Evolutionary conservation across 169 alveolate genomes (phyloP).

Genomic region (Plasmodium gonderi): DNA sequence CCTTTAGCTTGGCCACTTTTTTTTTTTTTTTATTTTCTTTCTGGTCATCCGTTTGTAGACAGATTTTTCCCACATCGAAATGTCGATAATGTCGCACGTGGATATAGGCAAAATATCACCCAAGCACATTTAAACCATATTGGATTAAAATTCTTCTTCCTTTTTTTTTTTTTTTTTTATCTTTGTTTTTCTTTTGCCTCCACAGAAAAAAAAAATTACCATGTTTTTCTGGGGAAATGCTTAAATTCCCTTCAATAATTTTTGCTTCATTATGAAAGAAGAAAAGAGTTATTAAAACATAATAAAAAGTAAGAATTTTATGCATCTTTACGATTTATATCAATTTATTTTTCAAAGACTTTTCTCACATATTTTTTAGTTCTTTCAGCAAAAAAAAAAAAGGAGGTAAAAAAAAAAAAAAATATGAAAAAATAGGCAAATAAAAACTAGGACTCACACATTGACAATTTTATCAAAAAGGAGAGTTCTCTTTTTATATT

Average conservation of each 20-base stretch:
- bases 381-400: not conserved
- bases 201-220: slow-evolving; percentile 21
- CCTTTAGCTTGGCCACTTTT: not conserved
- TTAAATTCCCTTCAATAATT: slow-evolving; percentile 35
- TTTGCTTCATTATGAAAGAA: slow-evolving; percentile 30
- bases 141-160: not conserved
- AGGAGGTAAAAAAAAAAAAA: not conserved
- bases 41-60: too few relatives aligned
- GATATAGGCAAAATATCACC: too few relatives aligned
- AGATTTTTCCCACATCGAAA: too few relatives aligned
- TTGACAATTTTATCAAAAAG: not conserved
- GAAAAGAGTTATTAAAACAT: slow-evolving; percentile 3
- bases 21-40: too few relatives aligned
- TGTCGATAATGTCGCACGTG: too few relatives aligned
- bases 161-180: not conserved
- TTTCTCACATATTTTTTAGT: slow-evolving; percentile 5
- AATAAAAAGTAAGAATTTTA: not conserved
- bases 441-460: not conserved
- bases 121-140: too few relatives aligned
- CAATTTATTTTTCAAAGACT: not conserved
- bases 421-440: not conserved
- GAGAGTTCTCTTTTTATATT: not conserved
- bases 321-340: slow-evolving; percentile 22
- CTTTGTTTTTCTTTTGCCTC: slow-evolving; percentile 6
- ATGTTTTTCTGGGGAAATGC: not conserved